Evolutionary conservation across 345 rosid genomes (phyloP), one percentile per base, ranked within the genome.

Genomic region (Rhizophora apiculata): DNA sequence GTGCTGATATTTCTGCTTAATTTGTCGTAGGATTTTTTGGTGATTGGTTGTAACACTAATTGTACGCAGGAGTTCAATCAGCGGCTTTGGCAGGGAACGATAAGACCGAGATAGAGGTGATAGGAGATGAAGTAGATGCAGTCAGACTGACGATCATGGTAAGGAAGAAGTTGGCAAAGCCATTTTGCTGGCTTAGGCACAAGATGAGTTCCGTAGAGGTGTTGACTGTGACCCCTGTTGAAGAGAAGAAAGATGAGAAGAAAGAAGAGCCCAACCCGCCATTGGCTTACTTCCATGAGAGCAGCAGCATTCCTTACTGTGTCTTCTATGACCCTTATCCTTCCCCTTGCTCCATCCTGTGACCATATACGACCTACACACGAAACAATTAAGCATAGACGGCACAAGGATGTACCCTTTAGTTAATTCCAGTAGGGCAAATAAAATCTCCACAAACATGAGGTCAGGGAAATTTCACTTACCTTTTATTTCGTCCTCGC

Each of bases 91-190:
- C 51, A 8, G 80, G 51, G 51, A 6, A 3, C n/a, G 75, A 76
- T 13, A 32, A 31, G 72, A 55, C n/a, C 39, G 56, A 65, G 70
- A 39, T 76, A 4, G 73, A 65, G 59, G 68, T 70, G 29, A 37
- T n/a, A 7, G 78, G 76, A 15, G 79, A 64, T 0, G 34, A 46
- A 31, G 39, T 71, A 0, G 76, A 80, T 22, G 30, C 72, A 3
- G 70, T 43, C 18, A 15, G 36, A 0, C 29, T 80, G 13, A 37
- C 68, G 1, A 53, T 0, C 11, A 15, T 18, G 32, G 36, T 80
- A 13, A 46, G 71, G 31, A 64, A 60, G 73, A 60, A 32, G 1
- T 3, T 64, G 0, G 73, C 67, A 6, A 67, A 8, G 21, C 34
- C 61, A 21, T 37, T 26, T 20, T 2, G 10, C 3, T 34, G 26